phyloP scores from a whole-genome alignment of 805 yeast genomes.

The Schizosaccharomyces osmophilus region DNA sequence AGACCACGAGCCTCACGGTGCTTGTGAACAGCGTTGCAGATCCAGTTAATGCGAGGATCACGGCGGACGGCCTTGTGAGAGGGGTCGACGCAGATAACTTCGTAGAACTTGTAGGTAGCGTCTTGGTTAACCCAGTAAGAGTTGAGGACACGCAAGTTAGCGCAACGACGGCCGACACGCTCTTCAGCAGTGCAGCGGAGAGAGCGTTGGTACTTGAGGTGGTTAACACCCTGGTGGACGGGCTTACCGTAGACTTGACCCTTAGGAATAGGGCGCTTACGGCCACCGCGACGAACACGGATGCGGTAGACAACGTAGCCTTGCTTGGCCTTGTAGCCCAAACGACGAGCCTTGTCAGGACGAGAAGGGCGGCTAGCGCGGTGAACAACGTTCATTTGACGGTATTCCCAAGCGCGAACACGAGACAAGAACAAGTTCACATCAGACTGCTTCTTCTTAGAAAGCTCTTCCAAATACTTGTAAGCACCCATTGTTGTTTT shows the following conservation, averaged over 20 bases:
- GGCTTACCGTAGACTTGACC: constrained; percentile 99
- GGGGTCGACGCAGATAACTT: constrained; percentile 94
- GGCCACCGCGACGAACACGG: constrained; percentile 99
- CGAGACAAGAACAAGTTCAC: constrained; percentile 95
- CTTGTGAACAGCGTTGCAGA: constrained; percentile 97
- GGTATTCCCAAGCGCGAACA: constrained; percentile 99
- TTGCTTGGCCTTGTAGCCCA: constrained; percentile 99
- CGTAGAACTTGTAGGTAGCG: constrained; percentile 97
- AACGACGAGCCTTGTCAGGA: constrained; percentile 99
- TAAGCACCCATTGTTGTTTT: constrained; percentile 59
- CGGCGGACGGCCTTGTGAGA: constrained; percentile 96
- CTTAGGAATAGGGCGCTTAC: constrained; percentile 99
- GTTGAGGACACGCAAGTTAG: constrained; percentile 97
- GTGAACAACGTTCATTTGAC: constrained; percentile 96
- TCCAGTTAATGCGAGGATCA: constrained; percentile 98
- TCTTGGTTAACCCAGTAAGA: constrained; percentile 99
- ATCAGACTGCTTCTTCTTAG: constrained; percentile 98
- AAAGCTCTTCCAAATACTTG: constrained; percentile 92
- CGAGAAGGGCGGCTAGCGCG: constrained; percentile 96
- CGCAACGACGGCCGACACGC: constrained; percentile 96
- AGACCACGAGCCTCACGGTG: constrained; percentile 98
- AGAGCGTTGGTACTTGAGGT: constrained; percentile 97
- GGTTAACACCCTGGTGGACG: constrained; percentile 99
- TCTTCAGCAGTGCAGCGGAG: constrained; percentile 97
- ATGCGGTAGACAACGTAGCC: constrained; percentile 96